phyloP scores from a whole-genome alignment of 208 protist species.

The Perkinsela sp. region DNA sequence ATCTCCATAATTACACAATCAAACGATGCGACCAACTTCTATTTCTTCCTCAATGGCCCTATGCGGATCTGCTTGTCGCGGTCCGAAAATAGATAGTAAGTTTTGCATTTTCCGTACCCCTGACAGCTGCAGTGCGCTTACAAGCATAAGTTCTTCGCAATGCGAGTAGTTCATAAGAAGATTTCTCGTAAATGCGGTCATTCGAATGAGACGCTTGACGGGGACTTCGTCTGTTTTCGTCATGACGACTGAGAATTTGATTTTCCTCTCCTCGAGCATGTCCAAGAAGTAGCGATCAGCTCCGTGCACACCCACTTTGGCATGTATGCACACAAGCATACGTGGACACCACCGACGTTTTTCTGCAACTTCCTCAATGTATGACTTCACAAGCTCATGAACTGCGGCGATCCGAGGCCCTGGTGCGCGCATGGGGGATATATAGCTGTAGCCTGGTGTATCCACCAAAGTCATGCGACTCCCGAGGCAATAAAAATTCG shows the following conservation, averaged over 20 bases:
- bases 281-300: constrained; percentile 28
- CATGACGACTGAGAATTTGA: constrained; percentile 43
- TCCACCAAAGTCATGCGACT: constrained; percentile 31
- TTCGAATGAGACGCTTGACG: constrained; percentile 38
- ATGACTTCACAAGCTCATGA: constrained; percentile 13
- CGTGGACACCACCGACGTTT: constrained; percentile 5
- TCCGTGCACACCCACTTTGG: constrained; percentile 37
- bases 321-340: constrained; percentile 30
- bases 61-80: background rate
- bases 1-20: no score
- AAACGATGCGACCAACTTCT: background rate
- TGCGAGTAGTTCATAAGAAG: constrained; percentile 36
- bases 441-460: constrained; percentile 52
- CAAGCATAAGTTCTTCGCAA: constrained; percentile 48
- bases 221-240: constrained; percentile 54
- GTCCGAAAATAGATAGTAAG: constrained; percentile 14
- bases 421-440: constrained; percentile 25
- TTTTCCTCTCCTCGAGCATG: constrained; percentile 16
- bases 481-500: constrained; percentile 41
- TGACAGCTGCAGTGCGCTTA: constrained; percentile 34
- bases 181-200: constrained; percentile 41
- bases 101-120: constrained; percentile 54
- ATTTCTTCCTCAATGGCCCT: background rate
- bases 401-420: constrained; percentile 28
- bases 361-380: background rate